Evolutionary conservation across 768 basidiomycete genomes (phyloP), one percentile per base, ranked within the genome.

Genomic region (Boletellus sp.): DNA sequence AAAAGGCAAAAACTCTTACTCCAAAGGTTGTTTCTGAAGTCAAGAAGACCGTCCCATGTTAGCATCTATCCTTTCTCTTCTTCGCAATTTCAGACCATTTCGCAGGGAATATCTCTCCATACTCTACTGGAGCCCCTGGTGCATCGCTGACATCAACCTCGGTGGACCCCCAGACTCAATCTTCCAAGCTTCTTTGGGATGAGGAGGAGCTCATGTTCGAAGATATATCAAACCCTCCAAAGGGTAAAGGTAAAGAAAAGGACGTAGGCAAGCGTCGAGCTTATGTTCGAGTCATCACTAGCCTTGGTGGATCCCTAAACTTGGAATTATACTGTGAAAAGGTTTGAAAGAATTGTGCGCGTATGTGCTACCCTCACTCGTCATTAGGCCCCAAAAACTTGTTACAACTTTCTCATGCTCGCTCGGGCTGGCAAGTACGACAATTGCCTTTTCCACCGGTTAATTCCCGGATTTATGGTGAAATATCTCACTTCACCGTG

Each of bases 191-290:
- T 4, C 72, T 98, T n/a, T 94, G 94, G 83, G 94, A 99, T 67
- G 96, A 98, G 82, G 96, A 99, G 70, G 95, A 98, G 65, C 74
- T 94, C 15, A 99, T 99, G 96, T 99, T 94, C 57, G 95, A 97
- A 68, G 89, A 90, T 31, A 84, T 99, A 57, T 76, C 84, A 12
- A 86, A 85, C 51, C 83, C 84, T 13, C 75, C 74, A 2, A 91
- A 90, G 67, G 85, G 88, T 1, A 92, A 92, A 68, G 86, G 85
- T 2, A 98, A 97, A 68, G 94, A 94, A 63, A 95, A 94, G 63
- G 91, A 95, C 54, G 76, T 94, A 17, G 87, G 91, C 11, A 92
- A 90, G 63, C 83, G 88, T 38, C 84, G 94, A 48, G 95, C 91
- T 2, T 99, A 98, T 68, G 91, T 93, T 40, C 88, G 94, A n/a